Conservation (phyloP, 257 asterid species). For the Catharanthus roseus region DNA sequence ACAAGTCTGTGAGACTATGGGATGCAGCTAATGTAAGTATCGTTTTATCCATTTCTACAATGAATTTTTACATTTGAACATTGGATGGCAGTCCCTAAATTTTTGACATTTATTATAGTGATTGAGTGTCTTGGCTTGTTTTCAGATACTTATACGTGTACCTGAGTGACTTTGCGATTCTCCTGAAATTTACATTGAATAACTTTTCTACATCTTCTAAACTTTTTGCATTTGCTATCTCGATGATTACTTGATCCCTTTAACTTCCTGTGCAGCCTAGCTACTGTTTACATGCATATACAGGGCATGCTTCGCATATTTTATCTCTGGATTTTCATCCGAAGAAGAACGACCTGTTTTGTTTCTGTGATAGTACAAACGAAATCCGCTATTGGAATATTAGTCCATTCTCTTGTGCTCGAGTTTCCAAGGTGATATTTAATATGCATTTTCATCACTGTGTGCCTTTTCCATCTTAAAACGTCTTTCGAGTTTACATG, state of each 20-base stretch:
- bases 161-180: not conserved
- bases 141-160: not conserved
- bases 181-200: conserved; percentile 4
- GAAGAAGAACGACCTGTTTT: conserved; percentile 81
- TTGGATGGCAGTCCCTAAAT: not conserved
- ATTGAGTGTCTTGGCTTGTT: not conserved
- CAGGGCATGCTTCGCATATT: conserved; percentile 68
- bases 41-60: conserved; percentile 13
- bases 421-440: conserved; percentile 61
- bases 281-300: conserved; percentile 74
- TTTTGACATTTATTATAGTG: not conserved
- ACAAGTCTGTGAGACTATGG: conserved; percentile 90
- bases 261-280: conserved; percentile 61
- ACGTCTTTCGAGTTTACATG: not conserved
- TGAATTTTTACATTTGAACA: not conserved
- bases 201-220: not conserved
- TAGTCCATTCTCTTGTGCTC: conserved; percentile 59
- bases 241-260: conserved; percentile 14
- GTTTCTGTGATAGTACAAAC: conserved; percentile 75
- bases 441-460: not conserved
- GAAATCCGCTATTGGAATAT: conserved; percentile 79
- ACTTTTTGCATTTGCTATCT: not conserved
- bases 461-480: not conserved
- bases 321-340: conserved; percentile 96
- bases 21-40: conserved; percentile 86